Conservation (phyloP, 2,329 filamentous ascomycete species). For the Aspergillus fischeri region DNA sequence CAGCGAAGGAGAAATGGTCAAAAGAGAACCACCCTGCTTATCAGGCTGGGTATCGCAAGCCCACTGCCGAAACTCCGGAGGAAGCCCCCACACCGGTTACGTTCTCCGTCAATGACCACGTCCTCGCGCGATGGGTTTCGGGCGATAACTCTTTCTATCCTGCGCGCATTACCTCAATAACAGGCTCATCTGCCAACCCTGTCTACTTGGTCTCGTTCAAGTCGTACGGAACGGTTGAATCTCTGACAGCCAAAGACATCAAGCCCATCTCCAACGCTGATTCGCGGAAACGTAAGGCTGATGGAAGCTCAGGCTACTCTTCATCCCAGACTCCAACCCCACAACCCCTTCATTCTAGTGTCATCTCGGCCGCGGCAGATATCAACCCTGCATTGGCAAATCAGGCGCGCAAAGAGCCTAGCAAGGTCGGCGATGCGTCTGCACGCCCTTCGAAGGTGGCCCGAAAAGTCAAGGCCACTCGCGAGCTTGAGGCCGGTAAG, state of each 20-base stretch:
- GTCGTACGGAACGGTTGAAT: slow-evolving; percentile 77
- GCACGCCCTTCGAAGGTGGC: slow-evolving; percentile 63
- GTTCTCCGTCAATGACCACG: slow-evolving; percentile 84
- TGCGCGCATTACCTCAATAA: slow-evolving; percentile 88
- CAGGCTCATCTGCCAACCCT: slow-evolving; percentile 82
- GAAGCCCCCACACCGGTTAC: slow-evolving; percentile 52
- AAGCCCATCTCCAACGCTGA: slow-evolving; percentile 66
- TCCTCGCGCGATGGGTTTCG: slow-evolving; percentile 85
- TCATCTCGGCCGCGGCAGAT: slow-evolving; percentile 64
- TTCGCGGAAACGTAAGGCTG: slow-evolving; percentile 78
- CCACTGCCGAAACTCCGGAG: slow-evolving; percentile 44
- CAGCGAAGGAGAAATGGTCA: slow-evolving; percentile 70
- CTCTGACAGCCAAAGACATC: slow-evolving; percentile 75
- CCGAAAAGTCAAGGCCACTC: slow-evolving; percentile 80
- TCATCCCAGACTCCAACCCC: slow-evolving; percentile 39
- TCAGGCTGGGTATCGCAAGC: slow-evolving; percentile 56
- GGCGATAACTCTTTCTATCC: slow-evolving; percentile 89
- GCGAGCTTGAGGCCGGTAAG: slow-evolving; percentile 86
- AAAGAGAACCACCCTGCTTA: slow-evolving; percentile 75
- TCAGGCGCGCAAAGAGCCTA: slow-evolving; percentile 60
- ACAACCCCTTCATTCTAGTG: slow-evolving; percentile 45
- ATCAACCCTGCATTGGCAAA: slow-evolving; percentile 63
- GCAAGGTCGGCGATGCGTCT: slow-evolving; percentile 58
- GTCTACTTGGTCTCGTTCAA: slow-evolving; percentile 96
- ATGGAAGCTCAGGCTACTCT: slow-evolving; percentile 60